Evolutionary conservation across 2,329 filamentous ascomycete species (phyloP).

Genomic region (Fusarium sp.): DNA sequence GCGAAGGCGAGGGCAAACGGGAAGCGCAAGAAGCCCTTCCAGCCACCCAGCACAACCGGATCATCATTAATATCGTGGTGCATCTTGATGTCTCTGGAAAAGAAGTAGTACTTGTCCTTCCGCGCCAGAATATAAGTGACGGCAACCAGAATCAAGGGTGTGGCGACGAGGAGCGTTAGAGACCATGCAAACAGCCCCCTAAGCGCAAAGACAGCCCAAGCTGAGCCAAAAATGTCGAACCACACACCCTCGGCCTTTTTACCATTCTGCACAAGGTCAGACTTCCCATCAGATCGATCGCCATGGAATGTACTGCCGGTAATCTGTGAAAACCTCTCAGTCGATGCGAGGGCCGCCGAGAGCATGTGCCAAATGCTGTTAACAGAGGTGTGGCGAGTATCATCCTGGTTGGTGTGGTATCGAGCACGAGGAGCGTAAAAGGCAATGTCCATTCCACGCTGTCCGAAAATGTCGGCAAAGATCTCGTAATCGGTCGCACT

Average conservation of each 20-base stretch:
- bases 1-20: conserved; percentile 80
- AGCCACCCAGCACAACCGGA: conserved; percentile 75
- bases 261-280: conserved; percentile 74
- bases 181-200: conserved; percentile 90
- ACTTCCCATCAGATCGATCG: conserved; percentile 63
- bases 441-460: conserved; percentile 90
- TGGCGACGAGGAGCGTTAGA: conserved; percentile 82
- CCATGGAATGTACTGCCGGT: conserved; percentile 75
- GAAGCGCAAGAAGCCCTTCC: conserved; percentile 86
- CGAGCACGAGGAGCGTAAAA: conserved; percentile 88
- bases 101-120: conserved; percentile 88
- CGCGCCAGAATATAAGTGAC: conserved; percentile 77
- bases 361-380: conserved; percentile 93
- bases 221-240: conserved; percentile 90
- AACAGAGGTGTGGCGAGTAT: conserved; percentile 80
- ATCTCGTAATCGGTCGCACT: conserved; percentile 93
- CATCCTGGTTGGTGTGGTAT: conserved; percentile 94
- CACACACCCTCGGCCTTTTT: conserved; percentile 80
- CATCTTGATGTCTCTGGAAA: conserved; percentile 70
- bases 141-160: conserved; percentile 78
- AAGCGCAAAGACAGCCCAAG: conserved; percentile 82
- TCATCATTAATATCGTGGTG: conserved; percentile 70
- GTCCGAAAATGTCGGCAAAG: conserved; percentile 80
- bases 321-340: conserved; percentile 76
- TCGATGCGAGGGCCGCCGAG: conserved; percentile 81